Conservation (phyloP, 805 yeast species). For the Candida khao-thaluensis region DNA sequence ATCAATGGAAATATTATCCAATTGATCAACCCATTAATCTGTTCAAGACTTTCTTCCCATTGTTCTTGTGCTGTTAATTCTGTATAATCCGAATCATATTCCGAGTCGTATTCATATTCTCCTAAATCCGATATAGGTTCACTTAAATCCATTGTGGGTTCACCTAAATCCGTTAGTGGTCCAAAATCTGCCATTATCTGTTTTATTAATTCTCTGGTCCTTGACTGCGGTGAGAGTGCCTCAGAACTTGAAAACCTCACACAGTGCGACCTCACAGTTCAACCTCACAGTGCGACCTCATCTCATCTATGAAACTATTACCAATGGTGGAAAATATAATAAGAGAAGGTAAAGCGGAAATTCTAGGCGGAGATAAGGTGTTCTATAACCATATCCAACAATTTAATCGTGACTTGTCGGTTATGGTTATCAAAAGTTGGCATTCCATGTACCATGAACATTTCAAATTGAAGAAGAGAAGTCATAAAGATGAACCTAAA, state of each 20-base stretch:
- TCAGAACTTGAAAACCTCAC: too few species aligned
- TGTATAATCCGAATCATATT: constrained; percentile 16
- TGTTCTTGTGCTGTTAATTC: constrained; percentile 58
- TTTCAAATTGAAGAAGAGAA: constrained; percentile 13
- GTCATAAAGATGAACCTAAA: constrained; percentile 12
- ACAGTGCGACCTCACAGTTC: too few species aligned
- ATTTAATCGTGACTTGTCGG: constrained; percentile 89
- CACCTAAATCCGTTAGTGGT: background rate
- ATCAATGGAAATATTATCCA: constrained; percentile 63
- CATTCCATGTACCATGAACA: constrained; percentile 37
- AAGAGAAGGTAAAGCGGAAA: constrained; percentile 80
- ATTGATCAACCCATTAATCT: constrained; percentile 55
- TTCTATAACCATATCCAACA: constrained; percentile 97
- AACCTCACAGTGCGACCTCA: too few species aligned
- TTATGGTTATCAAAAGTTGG: constrained; percentile 86
- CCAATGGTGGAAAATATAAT: constrained; percentile 17
- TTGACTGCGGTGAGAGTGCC: too few species aligned
- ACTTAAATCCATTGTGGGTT: background rate
- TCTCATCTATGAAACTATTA: constrained; percentile 3
- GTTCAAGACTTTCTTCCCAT: constrained; percentile 69
- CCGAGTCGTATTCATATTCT: constrained; percentile 11
- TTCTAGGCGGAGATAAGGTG: constrained; percentile 75
- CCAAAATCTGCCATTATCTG: too few species aligned
- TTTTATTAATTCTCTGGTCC: too few species aligned
- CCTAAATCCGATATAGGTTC: background rate